Evolutionary conservation across 2,329 filamentous ascomycete genomes (phyloP).

Genomic region (Epichloe brachyelytri): DNA sequence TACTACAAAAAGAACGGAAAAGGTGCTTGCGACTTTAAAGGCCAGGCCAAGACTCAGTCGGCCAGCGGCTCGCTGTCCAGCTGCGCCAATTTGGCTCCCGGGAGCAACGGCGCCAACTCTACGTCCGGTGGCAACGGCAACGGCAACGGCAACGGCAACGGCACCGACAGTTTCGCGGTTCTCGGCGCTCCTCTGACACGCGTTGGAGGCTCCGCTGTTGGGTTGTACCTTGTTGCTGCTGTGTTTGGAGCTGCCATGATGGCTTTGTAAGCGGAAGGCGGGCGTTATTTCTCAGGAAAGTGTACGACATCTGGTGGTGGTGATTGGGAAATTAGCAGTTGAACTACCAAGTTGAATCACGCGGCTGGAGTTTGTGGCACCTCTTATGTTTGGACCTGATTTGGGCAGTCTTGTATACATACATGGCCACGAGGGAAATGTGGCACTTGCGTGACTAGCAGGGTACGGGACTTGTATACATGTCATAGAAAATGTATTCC

Average conservation of each 20-base stretch:
- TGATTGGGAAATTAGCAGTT: too few relatives aligned
- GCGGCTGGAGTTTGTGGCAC: too few relatives aligned
- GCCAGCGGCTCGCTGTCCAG: slow-evolving; percentile 39
- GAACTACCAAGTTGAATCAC: too few relatives aligned
- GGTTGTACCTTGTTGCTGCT: slow-evolving; percentile 37
- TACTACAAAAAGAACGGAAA: slow-evolving; percentile 52
- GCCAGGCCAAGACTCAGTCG: slow-evolving; percentile 45
- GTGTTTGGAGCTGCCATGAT: slow-evolving; percentile 40
- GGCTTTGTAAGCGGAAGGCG: slow-evolving; percentile 26
- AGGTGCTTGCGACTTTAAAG: slow-evolving; percentile 54
- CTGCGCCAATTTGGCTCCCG: slow-evolving; percentile 44
- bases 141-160: slow-evolving; percentile 3
- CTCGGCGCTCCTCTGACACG: slow-evolving; percentile 22
- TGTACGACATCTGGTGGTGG: background rate
- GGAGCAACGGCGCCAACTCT: slow-evolving; percentile 24
- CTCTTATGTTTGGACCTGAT: too few relatives aligned
- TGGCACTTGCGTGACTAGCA: too few relatives aligned
- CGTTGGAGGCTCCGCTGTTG: slow-evolving; percentile 33
- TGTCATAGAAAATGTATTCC: too few relatives aligned
- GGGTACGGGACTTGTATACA: too few relatives aligned
- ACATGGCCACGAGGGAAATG: too few relatives aligned
- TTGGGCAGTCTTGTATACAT: background rate
- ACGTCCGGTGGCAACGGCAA: background rate
- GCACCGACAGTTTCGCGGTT: slow-evolving; percentile 22
- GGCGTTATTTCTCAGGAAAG: background rate